These are phyloP conservation scores for Rhododendron molle DNA, from an alignment of 148 eudicot species.

Conservation along the genomic window DNA sequence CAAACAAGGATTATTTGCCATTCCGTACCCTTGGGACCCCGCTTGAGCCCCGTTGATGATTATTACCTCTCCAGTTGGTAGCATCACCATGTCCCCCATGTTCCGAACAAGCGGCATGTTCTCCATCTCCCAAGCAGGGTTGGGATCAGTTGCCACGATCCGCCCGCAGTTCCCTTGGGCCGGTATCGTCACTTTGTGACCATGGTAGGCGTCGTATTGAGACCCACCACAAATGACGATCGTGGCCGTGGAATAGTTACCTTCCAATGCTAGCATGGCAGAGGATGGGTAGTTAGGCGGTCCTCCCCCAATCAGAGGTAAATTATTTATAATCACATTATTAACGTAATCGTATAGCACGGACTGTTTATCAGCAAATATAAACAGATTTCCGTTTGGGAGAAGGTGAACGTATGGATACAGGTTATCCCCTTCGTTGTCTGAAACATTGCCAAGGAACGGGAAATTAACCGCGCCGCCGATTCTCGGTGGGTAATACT, in stretches of 20 bases:
- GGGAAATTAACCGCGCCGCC: slow-evolving; percentile 49
- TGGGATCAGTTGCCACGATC: neutral
- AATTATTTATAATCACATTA: slow-evolving; percentile 27
- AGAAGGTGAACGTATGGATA: slow-evolving; percentile 86
- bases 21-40: slow-evolving; percentile 83
- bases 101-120: neutral
- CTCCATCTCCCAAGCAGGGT: slow-evolving; percentile 7
- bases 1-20: slow-evolving; percentile 58
- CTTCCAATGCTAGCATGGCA: slow-evolving; percentile 66
- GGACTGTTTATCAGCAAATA: slow-evolving; percentile 67
- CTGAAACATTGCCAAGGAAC: slow-evolving; percentile 47
- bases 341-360: slow-evolving; percentile 49
- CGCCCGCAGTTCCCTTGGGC: slow-evolving; percentile 77
- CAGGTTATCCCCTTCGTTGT: slow-evolving; percentile 72
- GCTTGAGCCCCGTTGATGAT: neutral
- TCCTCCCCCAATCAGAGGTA: slow-evolving; percentile 69
- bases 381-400: slow-evolving; percentile 62
- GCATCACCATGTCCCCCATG: neutral
- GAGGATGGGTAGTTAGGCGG: slow-evolving; percentile 92
- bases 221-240: slow-evolving; percentile 93
- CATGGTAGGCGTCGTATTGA: slow-evolving; percentile 55
- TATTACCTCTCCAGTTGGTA: neutral
- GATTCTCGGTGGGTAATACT: slow-evolving; percentile 54
- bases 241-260: slow-evolving; percentile 57
- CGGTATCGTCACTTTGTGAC: slow-evolving; percentile 37